Base-by-base conservation (phyloP, 140 eudicot species). In the Oenanthe javanica region DNA sequence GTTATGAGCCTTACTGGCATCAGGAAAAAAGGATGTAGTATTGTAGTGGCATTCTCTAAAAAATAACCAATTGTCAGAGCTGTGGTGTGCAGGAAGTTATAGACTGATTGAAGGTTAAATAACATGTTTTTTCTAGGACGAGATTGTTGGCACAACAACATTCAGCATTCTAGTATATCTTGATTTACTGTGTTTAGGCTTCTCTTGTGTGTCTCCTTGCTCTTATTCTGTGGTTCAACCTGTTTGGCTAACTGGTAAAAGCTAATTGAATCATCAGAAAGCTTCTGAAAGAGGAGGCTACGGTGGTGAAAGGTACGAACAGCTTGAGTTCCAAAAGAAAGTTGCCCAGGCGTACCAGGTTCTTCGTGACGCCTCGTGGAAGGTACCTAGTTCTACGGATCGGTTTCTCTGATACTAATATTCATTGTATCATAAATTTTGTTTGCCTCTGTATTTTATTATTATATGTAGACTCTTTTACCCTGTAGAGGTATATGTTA, bases 241-340 rank as follows among this genome's bases (percentile, higher is more conserved):
- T 81, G 75, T 81, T 61, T 23, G 4, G 55, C 57, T 6, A 80
- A 77, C 27, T 75, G 11, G 74, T 36, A 38, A 76, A 46, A 79
- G 59, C 3, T 7, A 11, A 70, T 48, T 52, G 19, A 75, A 64
- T 72, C 46, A 73, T 81, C 85, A 92, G 98, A 89, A 85, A 89
- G 99, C 99, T 77, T 93, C 99, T n/a, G 96, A 91, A 89, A 89
- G 99, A 89, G 97, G 99, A 76, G 98, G 98, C 49, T 95, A 95
- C 77, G 99, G 99, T 55, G 97, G 89, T 13, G 99, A 95, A 81
- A 83, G 97, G 79, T 92, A 93, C 27, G 99, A 95, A 87, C 85
- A 84, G 84, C 96, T 92, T 78, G 97, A 92, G 79, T 92, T 95
- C 84, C 97, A 93, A 85, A 92, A 83, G 83, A 88, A 83, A 78